A percentile compares a stretch with the other conserved stretches of the same genome.
Evolutionary conservation across 495 filamentous ascomycete species (phyloP).

Genomic region (Geoglossum glabrum): DNA sequence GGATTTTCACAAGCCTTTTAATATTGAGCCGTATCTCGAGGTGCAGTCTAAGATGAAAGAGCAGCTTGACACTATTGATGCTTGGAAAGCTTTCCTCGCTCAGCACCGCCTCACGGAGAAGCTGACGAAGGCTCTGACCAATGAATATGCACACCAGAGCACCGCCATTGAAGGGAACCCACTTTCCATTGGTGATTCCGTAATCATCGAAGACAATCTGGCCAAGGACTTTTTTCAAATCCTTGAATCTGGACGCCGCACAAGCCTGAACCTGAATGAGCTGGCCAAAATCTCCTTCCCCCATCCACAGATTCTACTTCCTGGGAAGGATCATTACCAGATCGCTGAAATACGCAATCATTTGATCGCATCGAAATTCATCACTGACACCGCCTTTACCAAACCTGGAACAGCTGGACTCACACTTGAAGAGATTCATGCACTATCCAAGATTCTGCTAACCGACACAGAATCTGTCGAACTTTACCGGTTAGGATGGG

Average conservation of each 20-base stretch:
- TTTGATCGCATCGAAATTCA: constrained; percentile 6
- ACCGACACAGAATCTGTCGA: no score
- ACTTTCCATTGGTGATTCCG: constrained; percentile 3
- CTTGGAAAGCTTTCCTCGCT: neutral
- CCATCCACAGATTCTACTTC: neutral
- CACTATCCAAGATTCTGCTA: neutral
- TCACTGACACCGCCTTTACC: constrained; percentile 4
- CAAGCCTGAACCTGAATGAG: neutral
- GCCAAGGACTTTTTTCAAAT: neutral
- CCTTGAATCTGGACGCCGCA: no score
- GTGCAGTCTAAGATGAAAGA: constrained; percentile 7
- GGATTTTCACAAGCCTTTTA: constrained; percentile 7
- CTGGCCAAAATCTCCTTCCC: no score
- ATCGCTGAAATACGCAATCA: constrained; percentile 9
- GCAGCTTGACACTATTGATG: constrained; percentile 3
- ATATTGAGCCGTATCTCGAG: constrained; percentile 7
- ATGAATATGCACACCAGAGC: constrained; percentile 9
- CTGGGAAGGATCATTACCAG: constrained; percentile 5
- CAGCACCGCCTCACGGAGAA: neutral
- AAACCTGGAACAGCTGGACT: constrained; percentile 4
- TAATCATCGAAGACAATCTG: constrained; percentile 6
- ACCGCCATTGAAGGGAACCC: constrained; percentile 9
- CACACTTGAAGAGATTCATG: constrained; percentile 4
- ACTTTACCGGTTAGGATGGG: no score
- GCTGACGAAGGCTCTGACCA: constrained; percentile 1